These are phyloP conservation scores for Lagenidium giganteum DNA, from an alignment of 352 stramenopile genomes.

Conservation along the genomic window DNA sequence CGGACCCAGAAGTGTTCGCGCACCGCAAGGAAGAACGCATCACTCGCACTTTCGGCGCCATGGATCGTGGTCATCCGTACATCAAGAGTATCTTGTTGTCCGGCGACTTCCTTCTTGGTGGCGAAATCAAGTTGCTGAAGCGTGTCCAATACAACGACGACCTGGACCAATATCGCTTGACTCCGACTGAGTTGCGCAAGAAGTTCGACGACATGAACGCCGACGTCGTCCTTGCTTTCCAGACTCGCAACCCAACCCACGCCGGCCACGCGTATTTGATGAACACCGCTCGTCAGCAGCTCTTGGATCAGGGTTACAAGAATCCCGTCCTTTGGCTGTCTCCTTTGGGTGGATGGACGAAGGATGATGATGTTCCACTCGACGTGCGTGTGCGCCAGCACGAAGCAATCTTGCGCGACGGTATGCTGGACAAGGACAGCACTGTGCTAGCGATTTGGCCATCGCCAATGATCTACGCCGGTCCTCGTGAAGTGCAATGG, in stretches of 20 bases:
- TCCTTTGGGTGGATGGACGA: constrained; percentile 97
- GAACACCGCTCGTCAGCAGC: constrained; percentile 93
- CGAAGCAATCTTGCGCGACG: constrained; percentile 88
- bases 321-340: constrained; percentile 97
- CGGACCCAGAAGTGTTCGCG: constrained; percentile 93
- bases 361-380: constrained; percentile 97
- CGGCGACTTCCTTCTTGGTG: constrained; percentile 94
- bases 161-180: constrained; percentile 95
- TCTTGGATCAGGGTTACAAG: constrained; percentile 91
- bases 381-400: constrained; percentile 98
- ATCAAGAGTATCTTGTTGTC: constrained; percentile 94
- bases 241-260: constrained; percentile 98
- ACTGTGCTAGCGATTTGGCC: constrained; percentile 99
- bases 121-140: constrained; percentile 95
- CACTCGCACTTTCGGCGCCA: constrained; percentile 95
- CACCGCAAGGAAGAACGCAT: constrained; percentile 99
- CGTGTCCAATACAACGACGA: constrained; percentile 97
- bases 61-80: constrained; percentile 96
- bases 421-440: constrained; percentile 95
- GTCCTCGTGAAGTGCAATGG: constrained; percentile 97
- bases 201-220: constrained; percentile 94
- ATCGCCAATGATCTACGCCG: constrained; percentile 98
- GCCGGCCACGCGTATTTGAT: constrained; percentile 98
- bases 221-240: constrained; percentile 97
- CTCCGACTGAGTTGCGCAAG: constrained; percentile 88